A percentile compares a stretch with the other conserved stretches of the same genome.
Evolutionary conservation across 1,284 basidiomycete genomes (phyloP).

Genomic region (Heterobasidion parviporum): DNA sequence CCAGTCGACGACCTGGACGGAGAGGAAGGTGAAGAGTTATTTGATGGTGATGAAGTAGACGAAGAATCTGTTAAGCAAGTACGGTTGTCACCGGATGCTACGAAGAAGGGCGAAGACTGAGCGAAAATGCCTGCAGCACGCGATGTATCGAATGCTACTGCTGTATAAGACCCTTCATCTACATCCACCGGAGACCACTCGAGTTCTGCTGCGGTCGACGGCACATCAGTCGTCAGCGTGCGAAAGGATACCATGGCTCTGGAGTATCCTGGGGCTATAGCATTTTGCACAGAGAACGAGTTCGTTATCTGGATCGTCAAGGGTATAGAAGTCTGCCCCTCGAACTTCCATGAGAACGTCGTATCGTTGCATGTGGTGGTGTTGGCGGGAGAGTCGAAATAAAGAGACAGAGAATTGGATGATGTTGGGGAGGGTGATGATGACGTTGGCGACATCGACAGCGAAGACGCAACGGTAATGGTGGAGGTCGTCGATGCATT

Average conservation of each 20-base stretch:
- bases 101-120: constrained; percentile 17
- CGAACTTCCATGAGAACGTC: constrained; percentile 14
- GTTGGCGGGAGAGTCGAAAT: constrained; percentile 15
- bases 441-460: neutral
- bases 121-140: constrained; percentile 8
- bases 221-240: constrained; percentile 14
- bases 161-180: constrained; percentile 16
- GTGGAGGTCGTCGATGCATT: no score
- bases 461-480: neutral
- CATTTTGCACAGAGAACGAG: constrained; percentile 2
- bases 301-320: constrained; percentile 19
- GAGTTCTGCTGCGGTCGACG: constrained; percentile 10
- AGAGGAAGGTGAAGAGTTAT: neutral
- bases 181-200: constrained; percentile 17
- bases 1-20: neutral
- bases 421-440: neutral
- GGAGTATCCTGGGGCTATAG: neutral
- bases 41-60: neutral
- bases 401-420: constrained; percentile 1
- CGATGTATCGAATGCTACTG: constrained; percentile 15
- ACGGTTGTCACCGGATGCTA: constrained; percentile 9
- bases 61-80: neutral
- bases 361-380: constrained; percentile 13
- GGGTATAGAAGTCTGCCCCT: constrained; percentile 4
- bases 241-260: constrained; percentile 8